These are phyloP conservation scores for Chenopodium formosanum DNA, from an alignment of 148 eudicot genomes.

Conservation along the genomic window DNA sequence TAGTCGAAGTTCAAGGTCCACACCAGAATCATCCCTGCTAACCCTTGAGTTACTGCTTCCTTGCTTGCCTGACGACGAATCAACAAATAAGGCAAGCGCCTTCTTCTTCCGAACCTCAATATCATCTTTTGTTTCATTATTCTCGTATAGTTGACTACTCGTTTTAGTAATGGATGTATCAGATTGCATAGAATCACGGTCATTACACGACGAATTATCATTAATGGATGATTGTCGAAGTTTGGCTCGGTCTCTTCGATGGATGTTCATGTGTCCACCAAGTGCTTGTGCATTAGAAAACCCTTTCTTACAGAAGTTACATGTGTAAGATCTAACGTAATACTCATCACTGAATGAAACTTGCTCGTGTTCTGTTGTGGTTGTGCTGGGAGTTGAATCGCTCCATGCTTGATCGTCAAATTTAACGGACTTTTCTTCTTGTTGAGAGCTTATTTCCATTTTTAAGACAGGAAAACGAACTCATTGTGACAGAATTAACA, in stretches of 20 bases:
- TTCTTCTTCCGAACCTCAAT: neutral
- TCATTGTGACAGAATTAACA: neutral
- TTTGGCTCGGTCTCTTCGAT: slow-evolving; percentile 45
- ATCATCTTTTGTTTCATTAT: neutral
- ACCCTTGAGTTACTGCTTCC: neutral
- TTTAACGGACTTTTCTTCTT: neutral
- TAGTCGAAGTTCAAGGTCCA: slow-evolving; percentile 47
- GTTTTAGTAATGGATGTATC: neutral
- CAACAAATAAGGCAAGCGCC: slow-evolving; percentile 35
- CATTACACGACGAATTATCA: neutral
- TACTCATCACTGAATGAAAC: slow-evolving; percentile 2
- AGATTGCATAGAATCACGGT: neutral
- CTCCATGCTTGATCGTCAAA: neutral
- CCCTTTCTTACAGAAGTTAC: slow-evolving; percentile 52
- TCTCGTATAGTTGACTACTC: neutral
- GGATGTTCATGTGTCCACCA: slow-evolving; percentile 58
- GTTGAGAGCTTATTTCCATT: neutral
- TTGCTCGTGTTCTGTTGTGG: neutral
- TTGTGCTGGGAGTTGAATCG: neutral
- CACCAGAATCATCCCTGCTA: neutral
- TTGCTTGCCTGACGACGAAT: neutral
- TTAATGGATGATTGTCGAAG: slow-evolving; percentile 28
- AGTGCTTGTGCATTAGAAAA: slow-evolving; percentile 55
- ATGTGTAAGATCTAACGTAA: slow-evolving; percentile 33
- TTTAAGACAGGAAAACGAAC: neutral